phyloP scores from a whole-genome alignment of 129 eudicot species.

The Flaveria trinervia region DNA sequence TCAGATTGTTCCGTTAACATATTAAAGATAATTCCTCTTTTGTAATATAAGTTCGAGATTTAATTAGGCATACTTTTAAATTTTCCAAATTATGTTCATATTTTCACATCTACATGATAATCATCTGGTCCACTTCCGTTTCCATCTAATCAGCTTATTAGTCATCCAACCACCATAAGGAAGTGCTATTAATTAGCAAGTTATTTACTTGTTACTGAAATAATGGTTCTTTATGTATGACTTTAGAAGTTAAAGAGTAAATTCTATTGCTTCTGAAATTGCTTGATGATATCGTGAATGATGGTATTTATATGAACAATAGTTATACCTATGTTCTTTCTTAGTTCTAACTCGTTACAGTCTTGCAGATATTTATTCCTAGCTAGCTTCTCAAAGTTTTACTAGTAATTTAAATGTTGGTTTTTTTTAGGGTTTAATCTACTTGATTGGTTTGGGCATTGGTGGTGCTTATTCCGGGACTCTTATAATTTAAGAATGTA shows the following conservation, averaged over 20 bases:
- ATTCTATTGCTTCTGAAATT: background rate
- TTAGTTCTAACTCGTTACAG: background rate
- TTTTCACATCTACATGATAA: background rate
- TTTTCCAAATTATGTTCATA: background rate
- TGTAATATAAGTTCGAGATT: background rate
- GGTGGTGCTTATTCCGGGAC: background rate
- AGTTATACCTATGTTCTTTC: background rate
- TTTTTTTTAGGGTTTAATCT: constrained; percentile 19
- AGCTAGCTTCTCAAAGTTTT: background rate
- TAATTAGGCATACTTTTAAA: background rate
- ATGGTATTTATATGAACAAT: background rate
- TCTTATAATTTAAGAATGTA: background rate
- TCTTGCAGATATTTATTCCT: background rate
- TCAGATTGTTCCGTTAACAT: background rate
- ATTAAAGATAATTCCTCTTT: background rate
- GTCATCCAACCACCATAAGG: background rate
- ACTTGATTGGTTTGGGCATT: background rate
- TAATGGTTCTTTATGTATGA: background rate
- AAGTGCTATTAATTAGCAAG: background rate
- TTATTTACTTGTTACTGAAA: background rate
- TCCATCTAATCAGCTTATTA: background rate
- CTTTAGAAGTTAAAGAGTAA: background rate
- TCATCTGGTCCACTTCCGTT: background rate
- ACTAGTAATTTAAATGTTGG: background rate
- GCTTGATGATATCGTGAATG: background rate